Evolutionary conservation across 2,329 filamentous ascomycete genomes (phyloP), one percentile per base, ranked within the genome.

Genomic region (Xylaria sp.): DNA sequence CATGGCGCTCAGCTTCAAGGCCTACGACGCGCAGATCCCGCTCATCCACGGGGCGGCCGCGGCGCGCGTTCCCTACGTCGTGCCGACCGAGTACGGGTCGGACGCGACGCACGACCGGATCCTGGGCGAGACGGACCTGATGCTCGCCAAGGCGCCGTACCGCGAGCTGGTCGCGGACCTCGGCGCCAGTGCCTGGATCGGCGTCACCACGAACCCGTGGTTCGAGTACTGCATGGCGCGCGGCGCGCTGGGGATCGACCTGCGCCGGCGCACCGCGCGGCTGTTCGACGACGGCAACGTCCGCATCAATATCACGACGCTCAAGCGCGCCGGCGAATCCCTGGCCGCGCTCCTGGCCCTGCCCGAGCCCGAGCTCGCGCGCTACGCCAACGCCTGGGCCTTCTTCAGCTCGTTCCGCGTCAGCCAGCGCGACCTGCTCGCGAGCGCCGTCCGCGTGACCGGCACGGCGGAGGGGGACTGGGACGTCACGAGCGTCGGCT

Each of bases 361-460:
- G 24, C 70, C 71, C 0, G 68, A 72, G 18, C 61, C 54, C 9
- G 66, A 66, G 13, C 61, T 72, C 1, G 57, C 62, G 2, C 34
- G 48, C 41, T 59, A 64, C 48, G 64, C 59, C 48, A 74, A 76
- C 50, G 59, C 53, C 7, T 68, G 65, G 22, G 59, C 73, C 7
- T 70, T 63, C 55, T 64, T 72, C 26, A 68, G 70, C 42, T 73
- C 72, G 11, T 72, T 73, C 49, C 63, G 63, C 13, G 56, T 68
- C 7, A 71, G 68, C n/a, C 71, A 71, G 44, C 57, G 62, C 2
- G 69, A 74, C 22, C 63, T 74, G n/a, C 60, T 74, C 13, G 65
- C 58, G 4, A 69, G 71, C 45, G 72, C 67, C 20, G 61, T 70
- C 54, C 64, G 64, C 6, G 70, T 66, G 34, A 71, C 68, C 20